phyloP scores from a whole-genome alignment of 1,139 yeast genomes.

The Keqinozyma sinolaborantium region DNA sequence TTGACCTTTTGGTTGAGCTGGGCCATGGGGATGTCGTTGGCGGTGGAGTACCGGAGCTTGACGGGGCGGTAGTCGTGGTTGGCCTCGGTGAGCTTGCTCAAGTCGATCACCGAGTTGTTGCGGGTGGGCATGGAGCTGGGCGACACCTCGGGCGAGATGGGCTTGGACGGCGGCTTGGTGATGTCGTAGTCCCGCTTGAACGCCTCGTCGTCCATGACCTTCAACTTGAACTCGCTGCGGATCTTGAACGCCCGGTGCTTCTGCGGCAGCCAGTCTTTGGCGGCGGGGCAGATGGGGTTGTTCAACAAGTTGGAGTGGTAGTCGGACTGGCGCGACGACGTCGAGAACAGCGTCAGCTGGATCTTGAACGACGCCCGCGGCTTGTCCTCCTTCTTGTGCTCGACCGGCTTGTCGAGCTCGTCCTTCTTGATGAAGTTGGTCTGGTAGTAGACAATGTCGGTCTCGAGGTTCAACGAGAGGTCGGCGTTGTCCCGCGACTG shows the following conservation, averaged over 20 bases:
- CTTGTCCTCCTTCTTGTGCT: conserved; percentile 1
- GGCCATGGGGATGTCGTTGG: conserved; percentile 41
- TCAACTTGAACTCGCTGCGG: conserved; percentile 32
- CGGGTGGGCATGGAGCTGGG: conserved; percentile 44
- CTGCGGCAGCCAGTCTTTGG: conserved; percentile 38
- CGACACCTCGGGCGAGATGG: conserved; percentile 43
- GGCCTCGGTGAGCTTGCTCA: conserved; percentile 32
- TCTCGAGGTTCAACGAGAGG: conserved; percentile 34
- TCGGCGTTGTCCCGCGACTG: conserved; percentile 21
- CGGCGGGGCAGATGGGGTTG: conserved; percentile 36
- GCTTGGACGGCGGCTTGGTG: conserved; percentile 29
- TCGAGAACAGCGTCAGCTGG: conserved; percentile 10
- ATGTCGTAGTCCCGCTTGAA: conserved; percentile 33
- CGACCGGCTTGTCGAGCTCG: conserved; percentile 18
- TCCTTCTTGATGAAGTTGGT: conserved; percentile 42
- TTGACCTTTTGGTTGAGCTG: conserved; percentile 39
- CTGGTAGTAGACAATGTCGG: conserved; percentile 44
- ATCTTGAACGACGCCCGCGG: conserved; percentile 11
- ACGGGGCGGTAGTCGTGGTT: conserved; percentile 40
- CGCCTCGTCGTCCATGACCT: conserved; percentile 37
- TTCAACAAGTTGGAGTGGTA: conserved; percentile 12
- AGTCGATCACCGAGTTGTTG: conserved; percentile 41
- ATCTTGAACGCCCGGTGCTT: conserved; percentile 23
- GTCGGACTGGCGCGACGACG: conserved; percentile 4
- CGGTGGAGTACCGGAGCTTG: conserved; percentile 36